Base-by-base conservation (phyloP, 345 rosid species). In the Euphorbia peplus region DNA sequence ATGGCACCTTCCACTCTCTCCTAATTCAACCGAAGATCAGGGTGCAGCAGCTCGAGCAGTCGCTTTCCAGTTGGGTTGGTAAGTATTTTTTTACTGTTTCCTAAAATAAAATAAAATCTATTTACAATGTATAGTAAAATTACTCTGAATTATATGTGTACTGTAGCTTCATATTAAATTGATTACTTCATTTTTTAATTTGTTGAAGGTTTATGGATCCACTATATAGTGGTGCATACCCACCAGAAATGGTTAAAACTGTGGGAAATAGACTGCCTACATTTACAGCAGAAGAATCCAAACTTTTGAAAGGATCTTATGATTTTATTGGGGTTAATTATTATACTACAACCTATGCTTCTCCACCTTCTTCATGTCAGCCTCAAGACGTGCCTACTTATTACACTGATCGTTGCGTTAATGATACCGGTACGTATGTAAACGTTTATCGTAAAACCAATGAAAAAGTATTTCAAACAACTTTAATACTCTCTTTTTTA, bases 61-160 rank as follows among this genome's bases (percentile, higher is more conserved):
- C 13, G 63, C 63, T 58, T 58, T 58, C 63, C 32, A 58, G 1
- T 29, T 25, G 8, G 63, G n/a, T 32, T 58, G 63, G 63, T 58
- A 58, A 50, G 55, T 18, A 19, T 50, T 2, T 50, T 44, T 44
- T 44, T n/a, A n/a, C n/a, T n/a, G n/a, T n/a, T n/a, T n/a, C n/a
- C n/a, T n/a, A n/a, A n/a, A n/a, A n/a, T n/a, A n/a, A n/a, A n/a
- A n/a, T n/a, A n/a, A n/a, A n/a, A n/a, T n/a, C n/a, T n/a, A n/a
- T n/a, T n/a, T n/a, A n/a, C n/a, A n/a, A n/a, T n/a, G n/a, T n/a
- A n/a, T n/a, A n/a, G n/a, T n/a, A n/a, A n/a, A n/a, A n/a, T n/a
- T n/a, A n/a, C n/a, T n/a, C n/a, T n/a, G n/a, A n/a, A n/a, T n/a
- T n/a, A n/a, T n/a, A n/a, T n/a, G n/a, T n/a, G n/a, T n/a, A n/a